These are phyloP conservation scores for Mrakia frigida DNA, from an alignment of 768 basidiomycete genomes.

Conservation along the genomic window DNA sequence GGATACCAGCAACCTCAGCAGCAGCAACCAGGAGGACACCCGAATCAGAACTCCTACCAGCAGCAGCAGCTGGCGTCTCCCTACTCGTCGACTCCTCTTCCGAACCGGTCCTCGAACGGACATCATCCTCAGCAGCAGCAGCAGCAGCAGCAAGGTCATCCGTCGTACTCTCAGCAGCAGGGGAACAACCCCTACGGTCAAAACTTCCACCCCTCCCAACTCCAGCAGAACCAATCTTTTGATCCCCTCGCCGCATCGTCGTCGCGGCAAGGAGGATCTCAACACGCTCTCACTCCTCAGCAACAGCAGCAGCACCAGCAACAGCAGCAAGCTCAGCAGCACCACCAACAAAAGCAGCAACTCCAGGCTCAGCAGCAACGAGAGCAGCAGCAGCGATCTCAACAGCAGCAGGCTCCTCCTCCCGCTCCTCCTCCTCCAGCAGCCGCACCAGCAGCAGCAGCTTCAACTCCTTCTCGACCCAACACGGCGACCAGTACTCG, in stretches of 20 bases:
- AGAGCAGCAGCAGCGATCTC: background rate
- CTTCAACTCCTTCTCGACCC: background rate
- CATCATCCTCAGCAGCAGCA: constrained; percentile 2
- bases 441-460: background rate
- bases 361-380: constrained; percentile 6
- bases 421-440: background rate
- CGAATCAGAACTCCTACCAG: background rate
- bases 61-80: background rate
- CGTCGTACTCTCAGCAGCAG: background rate
- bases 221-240: background rate
- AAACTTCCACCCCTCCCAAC: background rate
- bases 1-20: background rate
- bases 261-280: background rate
- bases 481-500: constrained; percentile 24
- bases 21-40: background rate
- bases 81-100: background rate
- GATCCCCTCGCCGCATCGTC: background rate
- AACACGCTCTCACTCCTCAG: constrained; percentile 1
- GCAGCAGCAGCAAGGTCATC: background rate
- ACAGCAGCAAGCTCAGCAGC: background rate
- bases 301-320: constrained; percentile 4
- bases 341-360: constrained; percentile 8
- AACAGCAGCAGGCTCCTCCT: constrained; percentile 1
- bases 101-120: constrained; percentile 2
- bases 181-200: background rate